Conservation (phyloP, 1,139 yeast species). For the Geotrichum histeridarum region DNA sequence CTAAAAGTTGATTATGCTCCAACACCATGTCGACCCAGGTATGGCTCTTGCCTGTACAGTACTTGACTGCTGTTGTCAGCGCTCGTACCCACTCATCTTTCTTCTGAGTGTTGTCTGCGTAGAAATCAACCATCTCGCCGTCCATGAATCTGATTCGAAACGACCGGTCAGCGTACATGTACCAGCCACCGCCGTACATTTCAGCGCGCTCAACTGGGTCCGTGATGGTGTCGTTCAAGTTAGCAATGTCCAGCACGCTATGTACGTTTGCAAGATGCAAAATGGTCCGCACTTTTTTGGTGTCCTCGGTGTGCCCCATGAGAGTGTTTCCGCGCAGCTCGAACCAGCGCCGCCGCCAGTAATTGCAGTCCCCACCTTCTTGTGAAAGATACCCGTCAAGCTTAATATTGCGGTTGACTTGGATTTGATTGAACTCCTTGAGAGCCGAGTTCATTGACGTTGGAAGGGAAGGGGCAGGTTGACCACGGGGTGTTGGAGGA, state of each 20-base stretch:
- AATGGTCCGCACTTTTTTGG: conserved; percentile 58
- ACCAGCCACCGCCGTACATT: conserved; percentile 30
- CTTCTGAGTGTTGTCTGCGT: conserved; percentile 54
- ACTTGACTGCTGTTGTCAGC: conserved; percentile 28
- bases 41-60: conserved; percentile 29
- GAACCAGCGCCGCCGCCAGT: conserved; percentile 63
- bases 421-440: conserved; percentile 27
- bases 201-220: conserved; percentile 14
- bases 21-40: conserved; percentile 36
- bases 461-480: background rate
- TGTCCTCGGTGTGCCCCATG: conserved; percentile 60
- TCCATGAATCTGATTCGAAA: conserved; percentile 59
- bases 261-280: conserved; percentile 45
- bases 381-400: conserved; percentile 57
- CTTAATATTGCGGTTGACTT: conserved; percentile 22
- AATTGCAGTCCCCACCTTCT: conserved; percentile 71
- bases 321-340: conserved; percentile 54
- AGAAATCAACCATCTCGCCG: conserved; percentile 60
- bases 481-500: background rate
- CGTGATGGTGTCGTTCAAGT: background rate
- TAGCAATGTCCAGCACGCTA: conserved; percentile 6
- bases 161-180: conserved; percentile 36
- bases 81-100: conserved; percentile 50
- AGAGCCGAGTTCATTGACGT: conserved; percentile 27
- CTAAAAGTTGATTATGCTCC: conserved; percentile 17